These are phyloP conservation scores for Conticribra weissflogii DNA, from an alignment of 108 stramenopile genomes.

Conservation along the genomic window DNA sequence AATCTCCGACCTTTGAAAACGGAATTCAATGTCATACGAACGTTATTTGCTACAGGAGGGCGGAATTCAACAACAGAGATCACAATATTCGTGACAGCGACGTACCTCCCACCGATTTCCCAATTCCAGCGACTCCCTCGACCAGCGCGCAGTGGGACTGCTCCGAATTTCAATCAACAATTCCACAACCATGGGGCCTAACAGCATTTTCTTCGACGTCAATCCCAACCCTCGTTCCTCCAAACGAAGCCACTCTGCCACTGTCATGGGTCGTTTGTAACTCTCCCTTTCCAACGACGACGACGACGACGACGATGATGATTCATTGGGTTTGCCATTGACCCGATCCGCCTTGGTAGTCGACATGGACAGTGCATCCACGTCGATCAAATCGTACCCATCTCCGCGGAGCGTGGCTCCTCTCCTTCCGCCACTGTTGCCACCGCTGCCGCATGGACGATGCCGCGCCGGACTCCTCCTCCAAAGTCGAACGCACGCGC, in stretches of 20 bases:
- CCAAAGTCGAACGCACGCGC: constrained; percentile 68
- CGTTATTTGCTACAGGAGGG: too few relatives aligned
- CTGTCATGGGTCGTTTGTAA: constrained; percentile 24
- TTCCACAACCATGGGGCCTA: constrained; percentile 27
- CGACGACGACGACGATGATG: too few relatives aligned
- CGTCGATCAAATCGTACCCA: constrained; percentile 72
- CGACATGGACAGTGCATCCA: constrained; percentile 22
- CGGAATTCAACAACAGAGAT: too few relatives aligned
- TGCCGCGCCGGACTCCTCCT: constrained; percentile 25
- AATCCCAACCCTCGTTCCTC: constrained; percentile 7
- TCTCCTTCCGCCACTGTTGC: not conserved
- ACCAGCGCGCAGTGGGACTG: constrained; percentile 54
- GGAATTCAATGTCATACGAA: too few relatives aligned
- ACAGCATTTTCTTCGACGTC: not conserved
- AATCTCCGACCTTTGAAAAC: constrained; percentile 84
- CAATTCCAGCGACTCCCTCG: constrained; percentile 59
- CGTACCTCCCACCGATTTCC: constrained; percentile 61
- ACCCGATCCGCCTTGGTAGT: too few relatives aligned
- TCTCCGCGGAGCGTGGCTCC: constrained; percentile 52
- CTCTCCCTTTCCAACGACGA: too few relatives aligned
- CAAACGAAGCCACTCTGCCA: constrained; percentile 65
- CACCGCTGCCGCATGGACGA: not conserved
- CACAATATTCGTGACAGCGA: not conserved
- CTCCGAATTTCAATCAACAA: constrained; percentile 65
- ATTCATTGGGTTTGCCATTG: too few relatives aligned